Evolutionary conservation across 2,329 filamentous ascomycete genomes (phyloP).

Genomic region (Cercospora sesami): DNA sequence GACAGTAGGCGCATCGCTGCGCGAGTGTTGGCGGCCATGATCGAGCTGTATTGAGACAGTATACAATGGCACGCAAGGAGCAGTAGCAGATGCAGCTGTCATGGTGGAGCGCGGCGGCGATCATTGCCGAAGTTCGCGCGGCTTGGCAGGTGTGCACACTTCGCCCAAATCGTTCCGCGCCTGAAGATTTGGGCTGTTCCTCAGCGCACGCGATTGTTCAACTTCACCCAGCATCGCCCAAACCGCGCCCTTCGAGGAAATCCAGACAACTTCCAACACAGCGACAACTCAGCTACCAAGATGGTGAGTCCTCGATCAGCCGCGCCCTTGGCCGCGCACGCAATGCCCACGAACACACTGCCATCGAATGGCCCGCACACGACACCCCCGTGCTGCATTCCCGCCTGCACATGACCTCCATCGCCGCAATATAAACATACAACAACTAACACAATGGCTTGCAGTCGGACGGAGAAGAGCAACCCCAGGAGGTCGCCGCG

Average conservation of each 20-base stretch:
- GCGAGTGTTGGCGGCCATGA: conserved; percentile 33
- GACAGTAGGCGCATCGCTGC: conserved; percentile 37
- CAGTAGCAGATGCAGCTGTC: conserved; percentile 6
- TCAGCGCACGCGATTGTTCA: conserved; percentile 11
- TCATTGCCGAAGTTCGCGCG: conserved; percentile 2
- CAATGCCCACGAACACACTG: neutral
- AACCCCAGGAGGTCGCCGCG: conserved; percentile 70
- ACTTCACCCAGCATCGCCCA: conserved; percentile 15
- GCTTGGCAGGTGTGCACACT: conserved; percentile 1
- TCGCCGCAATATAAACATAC: neutral
- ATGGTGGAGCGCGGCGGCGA: conserved; percentile 4
- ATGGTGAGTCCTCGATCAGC: conserved; percentile 28
- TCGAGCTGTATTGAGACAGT: neutral
- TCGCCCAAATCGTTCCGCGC: conserved; percentile 1
- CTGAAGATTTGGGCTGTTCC: conserved; percentile 2
- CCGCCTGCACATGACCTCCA: conserved; percentile 11
- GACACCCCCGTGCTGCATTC: conserved; percentile 7
- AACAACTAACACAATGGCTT: conserved; percentile 25
- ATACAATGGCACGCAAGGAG: neutral
- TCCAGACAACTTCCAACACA: conserved; percentile 30
- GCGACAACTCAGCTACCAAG: conserved; percentile 31
- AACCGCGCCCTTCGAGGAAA: conserved; percentile 32
- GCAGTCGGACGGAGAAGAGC: conserved; percentile 99
- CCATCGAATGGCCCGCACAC: conserved; percentile 9
- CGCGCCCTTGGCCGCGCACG: neutral